These are phyloP conservation scores for Cladosporium cucumerinum DNA, from an alignment of 2,329 filamentous ascomycete genomes.

Conservation along the genomic window DNA sequence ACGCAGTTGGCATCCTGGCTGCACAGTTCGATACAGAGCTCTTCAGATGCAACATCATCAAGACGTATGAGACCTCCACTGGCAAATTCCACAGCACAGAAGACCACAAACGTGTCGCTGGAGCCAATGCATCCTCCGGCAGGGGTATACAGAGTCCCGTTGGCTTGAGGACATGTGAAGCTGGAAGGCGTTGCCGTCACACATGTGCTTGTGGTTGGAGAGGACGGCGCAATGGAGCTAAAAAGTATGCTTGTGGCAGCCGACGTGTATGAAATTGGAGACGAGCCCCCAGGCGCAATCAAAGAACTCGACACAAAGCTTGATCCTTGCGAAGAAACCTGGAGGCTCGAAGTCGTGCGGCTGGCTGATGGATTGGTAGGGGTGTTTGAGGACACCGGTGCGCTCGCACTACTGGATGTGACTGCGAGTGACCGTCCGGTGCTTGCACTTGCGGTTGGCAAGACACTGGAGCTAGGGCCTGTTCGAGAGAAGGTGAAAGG, in stretches of 20 bases:
- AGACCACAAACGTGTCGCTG: not conserved
- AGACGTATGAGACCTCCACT: not conserved
- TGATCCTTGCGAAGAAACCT: not conserved
- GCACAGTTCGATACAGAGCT: conserved; percentile 7
- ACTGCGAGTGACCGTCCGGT: not conserved
- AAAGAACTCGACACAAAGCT: not conserved
- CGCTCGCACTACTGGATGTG: not conserved
- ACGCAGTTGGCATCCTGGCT: not conserved
- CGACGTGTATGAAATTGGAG: not conserved
- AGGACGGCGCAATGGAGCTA: not conserved
- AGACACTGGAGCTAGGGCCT: not conserved
- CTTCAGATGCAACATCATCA: not conserved
- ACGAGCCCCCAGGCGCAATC: not conserved
- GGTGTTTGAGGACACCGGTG: not conserved
- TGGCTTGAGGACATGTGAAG: conserved; percentile 10
- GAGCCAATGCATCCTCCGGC: conserved; percentile 12
- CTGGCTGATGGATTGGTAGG: not conserved
- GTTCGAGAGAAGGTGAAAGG: conserved; percentile 8
- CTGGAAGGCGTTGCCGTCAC: conserved; percentile 5
- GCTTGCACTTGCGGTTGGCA: not conserved
- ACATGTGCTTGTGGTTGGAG: conserved; percentile 5
- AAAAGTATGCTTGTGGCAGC: not conserved
- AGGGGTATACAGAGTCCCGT: conserved; percentile 17
- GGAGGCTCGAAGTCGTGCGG: not conserved
- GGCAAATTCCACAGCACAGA: conserved; percentile 4